Conservation (phyloP, 1,284 basidiomycete species). For the Ustilago lituana region DNA sequence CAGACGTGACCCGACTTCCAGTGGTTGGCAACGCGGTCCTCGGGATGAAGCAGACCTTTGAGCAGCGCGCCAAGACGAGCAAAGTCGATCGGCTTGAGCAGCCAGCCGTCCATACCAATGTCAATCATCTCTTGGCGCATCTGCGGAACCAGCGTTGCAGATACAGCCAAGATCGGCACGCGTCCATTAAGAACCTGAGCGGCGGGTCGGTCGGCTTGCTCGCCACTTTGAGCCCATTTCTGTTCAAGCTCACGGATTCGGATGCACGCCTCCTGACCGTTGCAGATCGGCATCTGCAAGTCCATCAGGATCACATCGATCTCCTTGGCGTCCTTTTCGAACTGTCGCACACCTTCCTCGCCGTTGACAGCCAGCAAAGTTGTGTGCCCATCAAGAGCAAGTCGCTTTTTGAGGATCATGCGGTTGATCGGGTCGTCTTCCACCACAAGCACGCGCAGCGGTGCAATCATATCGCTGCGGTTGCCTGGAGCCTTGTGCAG, state of each 20-base stretch:
- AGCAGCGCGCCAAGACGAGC: conserved; percentile 61
- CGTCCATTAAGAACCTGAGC: conserved; percentile 73
- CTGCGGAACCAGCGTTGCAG: conserved; percentile 77
- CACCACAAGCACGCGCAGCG: conserved; percentile 60
- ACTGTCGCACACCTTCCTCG: conserved; percentile 77
- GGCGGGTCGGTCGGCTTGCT: conserved; percentile 51
- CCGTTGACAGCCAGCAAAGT: conserved; percentile 79
- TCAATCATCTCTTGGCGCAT: conserved; percentile 74
- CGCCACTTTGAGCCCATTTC: conserved; percentile 17
- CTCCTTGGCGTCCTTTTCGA: conserved; percentile 72
- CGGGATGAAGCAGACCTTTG: conserved; percentile 49
- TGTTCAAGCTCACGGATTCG: conserved; percentile 70
- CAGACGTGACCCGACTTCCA: conserved; percentile 57
- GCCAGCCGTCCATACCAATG: conserved; percentile 82
- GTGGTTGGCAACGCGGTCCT: conserved; percentile 45
- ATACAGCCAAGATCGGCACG: conserved; percentile 85
- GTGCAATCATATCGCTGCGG: conserved; percentile 28
- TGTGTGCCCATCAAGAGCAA: conserved; percentile 76
- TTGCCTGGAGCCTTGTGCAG: conserved; percentile 25
- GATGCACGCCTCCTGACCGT: conserved; percentile 79
- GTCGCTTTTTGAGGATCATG: conserved; percentile 77
- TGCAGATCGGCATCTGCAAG: conserved; percentile 85
- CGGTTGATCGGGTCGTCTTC: conserved; percentile 79
- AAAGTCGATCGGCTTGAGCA: conserved; percentile 86
- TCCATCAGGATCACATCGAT: conserved; percentile 86